These are phyloP conservation scores for Buxus sempervirens DNA, from an alignment of 164 flowering plant genomes.

Conservation along the genomic window DNA sequence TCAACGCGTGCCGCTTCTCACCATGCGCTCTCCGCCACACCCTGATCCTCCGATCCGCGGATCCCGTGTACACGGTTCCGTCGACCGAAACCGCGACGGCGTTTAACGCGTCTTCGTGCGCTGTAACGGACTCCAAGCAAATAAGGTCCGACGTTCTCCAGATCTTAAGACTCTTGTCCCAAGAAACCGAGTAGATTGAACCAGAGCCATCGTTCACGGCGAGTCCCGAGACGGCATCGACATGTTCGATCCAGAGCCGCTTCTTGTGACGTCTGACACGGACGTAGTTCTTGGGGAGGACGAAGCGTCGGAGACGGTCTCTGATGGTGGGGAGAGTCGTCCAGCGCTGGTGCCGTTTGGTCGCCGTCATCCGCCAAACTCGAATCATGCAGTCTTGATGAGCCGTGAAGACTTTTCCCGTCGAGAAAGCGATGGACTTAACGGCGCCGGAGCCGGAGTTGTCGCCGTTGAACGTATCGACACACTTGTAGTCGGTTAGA, in stretches of 20 bases:
- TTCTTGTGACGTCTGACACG: conserved; percentile 64
- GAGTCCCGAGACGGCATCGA: conserved; percentile 75
- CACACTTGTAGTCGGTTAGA: conserved; percentile 20
- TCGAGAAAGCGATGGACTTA: conserved; percentile 47
- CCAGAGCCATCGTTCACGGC: conserved; percentile 36
- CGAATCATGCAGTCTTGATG: conserved; percentile 80
- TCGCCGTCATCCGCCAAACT: conserved; percentile 44
- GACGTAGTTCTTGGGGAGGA: conserved; percentile 61
- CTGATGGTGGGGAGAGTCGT: conserved; percentile 64
- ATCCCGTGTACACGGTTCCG: conserved; percentile 76
- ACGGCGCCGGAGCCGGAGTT: conserved; percentile 55
- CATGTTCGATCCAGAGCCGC: conserved; percentile 75
- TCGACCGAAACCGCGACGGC: conserved; percentile 56
- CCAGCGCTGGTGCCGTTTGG: conserved; percentile 36
- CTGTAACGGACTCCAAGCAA: conserved; percentile 63
- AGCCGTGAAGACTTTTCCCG: conserved; percentile 57
- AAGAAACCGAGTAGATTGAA: conserved; percentile 65
- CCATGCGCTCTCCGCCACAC: conserved; percentile 52
- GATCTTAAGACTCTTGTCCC: conserved; percentile 73
- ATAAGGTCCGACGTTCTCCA: conserved; percentile 52
- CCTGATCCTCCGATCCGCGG: conserved; percentile 59
- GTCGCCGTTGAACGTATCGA: conserved; percentile 37
- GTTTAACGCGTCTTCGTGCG: conserved; percentile 83
- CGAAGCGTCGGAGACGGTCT: conserved; percentile 52
- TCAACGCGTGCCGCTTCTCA: conserved; percentile 34